These are phyloP conservation scores for Tuber borchii DNA, from an alignment of 495 filamentous ascomycete genomes.

Conservation along the genomic window DNA sequence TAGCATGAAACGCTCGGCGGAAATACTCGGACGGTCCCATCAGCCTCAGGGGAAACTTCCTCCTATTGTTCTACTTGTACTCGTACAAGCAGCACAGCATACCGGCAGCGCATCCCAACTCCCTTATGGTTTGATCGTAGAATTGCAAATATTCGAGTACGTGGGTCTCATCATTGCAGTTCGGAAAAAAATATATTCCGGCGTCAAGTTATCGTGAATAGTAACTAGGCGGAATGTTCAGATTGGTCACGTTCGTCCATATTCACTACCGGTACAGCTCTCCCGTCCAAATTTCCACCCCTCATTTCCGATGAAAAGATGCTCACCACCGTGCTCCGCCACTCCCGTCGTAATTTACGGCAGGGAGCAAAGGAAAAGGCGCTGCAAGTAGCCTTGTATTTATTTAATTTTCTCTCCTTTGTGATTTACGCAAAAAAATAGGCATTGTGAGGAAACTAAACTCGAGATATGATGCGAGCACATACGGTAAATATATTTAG, in stretches of 20 bases:
- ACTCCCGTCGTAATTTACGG: neutral
- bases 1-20: neutral
- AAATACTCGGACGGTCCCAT: neutral
- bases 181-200: neutral
- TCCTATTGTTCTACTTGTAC: neutral
- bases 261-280: neutral
- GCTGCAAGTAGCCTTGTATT: neutral
- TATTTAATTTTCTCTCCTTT: too few species aligned
- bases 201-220: neutral
- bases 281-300: slow-evolving; percentile 4
- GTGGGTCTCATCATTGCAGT: neutral
- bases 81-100: neutral
- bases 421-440: neutral
- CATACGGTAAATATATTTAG: neutral
- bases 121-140: neutral
- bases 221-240: neutral
- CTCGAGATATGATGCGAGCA: neutral
- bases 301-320: neutral
- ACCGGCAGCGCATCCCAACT: neutral
- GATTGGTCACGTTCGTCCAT: neutral
- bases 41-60: neutral
- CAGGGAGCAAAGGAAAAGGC: neutral
- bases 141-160: neutral
- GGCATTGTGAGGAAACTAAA: neutral
- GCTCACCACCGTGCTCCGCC: neutral